Evolutionary conservation across 192 early-diverging fungal genomes (phyloP).

Genomic region (Coemansia sp.): DNA sequence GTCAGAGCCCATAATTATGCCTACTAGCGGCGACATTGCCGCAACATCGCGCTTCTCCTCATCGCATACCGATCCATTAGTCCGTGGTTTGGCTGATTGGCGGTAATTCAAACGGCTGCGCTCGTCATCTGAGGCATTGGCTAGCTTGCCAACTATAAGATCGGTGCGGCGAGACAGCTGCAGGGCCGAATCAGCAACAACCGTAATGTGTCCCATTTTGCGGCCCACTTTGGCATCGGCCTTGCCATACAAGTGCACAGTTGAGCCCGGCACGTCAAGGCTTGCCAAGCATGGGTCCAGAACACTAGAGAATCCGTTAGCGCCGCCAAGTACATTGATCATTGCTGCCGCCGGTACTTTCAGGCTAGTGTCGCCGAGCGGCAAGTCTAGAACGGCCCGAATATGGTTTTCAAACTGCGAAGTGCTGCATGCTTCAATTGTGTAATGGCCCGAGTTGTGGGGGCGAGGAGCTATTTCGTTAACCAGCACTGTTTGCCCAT

Average conservation of each 20-base stretch:
- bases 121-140: constrained; percentile 49
- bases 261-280: constrained; percentile 76
- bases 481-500: constrained; percentile 76
- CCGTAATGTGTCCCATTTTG: constrained; percentile 98
- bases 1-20: constrained; percentile 99
- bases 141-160: constrained; percentile 53
- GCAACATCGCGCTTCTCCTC: constrained; percentile 34
- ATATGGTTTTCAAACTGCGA: constrained; percentile 97
- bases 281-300: constrained; percentile 55
- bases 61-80: constrained; percentile 24
- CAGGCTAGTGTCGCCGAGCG: constrained; percentile 80
- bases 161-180: constrained; percentile 72
- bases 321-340: constrained; percentile 91
- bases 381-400: constrained; percentile 85
- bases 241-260: constrained; percentile 96
- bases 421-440: constrained; percentile 95
- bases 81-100: constrained; percentile 4
- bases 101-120: constrained; percentile 34
- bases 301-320: constrained; percentile 60
- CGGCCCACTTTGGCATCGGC: constrained; percentile 79
- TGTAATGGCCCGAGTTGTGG: constrained; percentile 99
- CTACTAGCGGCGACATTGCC: constrained; percentile 72
- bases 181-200: constrained; percentile 82
- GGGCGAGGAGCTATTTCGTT: constrained; percentile 99
- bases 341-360: constrained; percentile 91